phyloP scores from a whole-genome alignment of 805 yeast species.

The Candida vaughaniae region DNA sequence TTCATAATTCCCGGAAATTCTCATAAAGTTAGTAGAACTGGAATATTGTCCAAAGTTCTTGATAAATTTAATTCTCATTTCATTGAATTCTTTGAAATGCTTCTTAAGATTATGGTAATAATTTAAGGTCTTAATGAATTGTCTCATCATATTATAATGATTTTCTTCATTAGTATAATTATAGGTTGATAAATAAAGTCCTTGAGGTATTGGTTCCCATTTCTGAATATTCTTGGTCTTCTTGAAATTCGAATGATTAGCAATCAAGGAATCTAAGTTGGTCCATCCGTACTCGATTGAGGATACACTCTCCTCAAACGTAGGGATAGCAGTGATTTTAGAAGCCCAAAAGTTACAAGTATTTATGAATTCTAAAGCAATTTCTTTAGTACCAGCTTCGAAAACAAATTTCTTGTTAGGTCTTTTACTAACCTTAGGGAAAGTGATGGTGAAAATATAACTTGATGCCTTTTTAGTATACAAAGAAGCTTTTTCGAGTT shows the following conservation, averaged over 20 bases:
- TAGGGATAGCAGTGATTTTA: conserved; percentile 76
- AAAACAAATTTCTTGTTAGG: conserved; percentile 50
- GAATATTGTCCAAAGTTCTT: conserved; percentile 24
- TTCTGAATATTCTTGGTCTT: conserved; percentile 33
- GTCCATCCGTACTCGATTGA: conserved; percentile 87
- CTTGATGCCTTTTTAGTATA: conserved; percentile 14
- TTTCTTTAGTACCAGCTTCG: conserved; percentile 63
- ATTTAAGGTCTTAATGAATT: conserved; percentile 39
- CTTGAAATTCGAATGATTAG: conserved; percentile 27
- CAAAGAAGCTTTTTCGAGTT: conserved; percentile 24
- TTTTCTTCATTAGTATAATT: conserved; percentile 22
- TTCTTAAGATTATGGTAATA: conserved; percentile 40
- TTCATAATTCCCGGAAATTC: conserved; percentile 39
- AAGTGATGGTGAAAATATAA: conserved; percentile 51
- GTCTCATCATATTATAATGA: conserved; percentile 44
- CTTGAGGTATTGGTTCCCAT: conserved; percentile 45
- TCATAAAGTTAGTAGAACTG: conserved; percentile 34
- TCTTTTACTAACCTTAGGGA: conserved; percentile 45
- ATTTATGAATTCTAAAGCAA: conserved; percentile 67
- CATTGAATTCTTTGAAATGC: conserved; percentile 31
- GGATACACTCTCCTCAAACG: conserved; percentile 63
- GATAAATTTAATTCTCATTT: conserved; percentile 28
- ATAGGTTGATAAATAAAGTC: conserved; percentile 40
- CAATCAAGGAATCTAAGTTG: conserved; percentile 32
- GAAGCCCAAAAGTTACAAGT: conserved; percentile 92